phyloP scores from a whole-genome alignment of 176 grass and related monocot species.

The Elymus sibiricus region DNA sequence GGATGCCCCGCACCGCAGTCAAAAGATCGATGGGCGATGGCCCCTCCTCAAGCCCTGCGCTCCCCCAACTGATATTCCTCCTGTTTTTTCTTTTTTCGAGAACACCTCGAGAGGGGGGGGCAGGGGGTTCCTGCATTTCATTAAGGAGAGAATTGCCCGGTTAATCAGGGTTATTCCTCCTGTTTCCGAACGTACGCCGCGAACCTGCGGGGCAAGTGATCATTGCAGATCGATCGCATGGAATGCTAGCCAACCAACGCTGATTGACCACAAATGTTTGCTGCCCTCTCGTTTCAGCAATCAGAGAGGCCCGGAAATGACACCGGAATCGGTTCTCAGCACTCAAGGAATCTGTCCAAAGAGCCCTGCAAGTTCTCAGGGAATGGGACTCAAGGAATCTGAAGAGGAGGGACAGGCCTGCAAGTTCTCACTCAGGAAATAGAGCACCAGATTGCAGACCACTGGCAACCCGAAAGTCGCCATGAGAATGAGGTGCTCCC shows the following conservation, averaged over 20 bases:
- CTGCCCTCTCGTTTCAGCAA: constrained; percentile 24
- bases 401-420: background rate
- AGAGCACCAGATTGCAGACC: constrained; percentile 17
- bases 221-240: constrained; percentile 1
- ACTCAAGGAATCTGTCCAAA: background rate
- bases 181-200: background rate
- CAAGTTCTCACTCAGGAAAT: too few species aligned
- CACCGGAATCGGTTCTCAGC: constrained; percentile 34
- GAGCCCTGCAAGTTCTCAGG: constrained; percentile 22
- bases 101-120: too few species aligned
- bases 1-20: constrained; percentile 64
- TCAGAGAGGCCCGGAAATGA: constrained; percentile 22
- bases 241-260: constrained; percentile 7
- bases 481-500: constrained; percentile 69
- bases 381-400: background rate
- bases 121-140: too few species aligned
- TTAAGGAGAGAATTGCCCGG: too few species aligned
- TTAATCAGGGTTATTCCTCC: too few species aligned
- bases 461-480: constrained; percentile 48
- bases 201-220: constrained; percentile 2
- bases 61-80: background rate
- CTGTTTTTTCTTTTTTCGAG: too few species aligned
- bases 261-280: constrained; percentile 21
- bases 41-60: constrained; percentile 11
- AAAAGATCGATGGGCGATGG: constrained; percentile 48